Base-by-base conservation (phyloP, 2,329 filamentous ascomycete genomes). In the Mollisia scopiformis region DNA sequence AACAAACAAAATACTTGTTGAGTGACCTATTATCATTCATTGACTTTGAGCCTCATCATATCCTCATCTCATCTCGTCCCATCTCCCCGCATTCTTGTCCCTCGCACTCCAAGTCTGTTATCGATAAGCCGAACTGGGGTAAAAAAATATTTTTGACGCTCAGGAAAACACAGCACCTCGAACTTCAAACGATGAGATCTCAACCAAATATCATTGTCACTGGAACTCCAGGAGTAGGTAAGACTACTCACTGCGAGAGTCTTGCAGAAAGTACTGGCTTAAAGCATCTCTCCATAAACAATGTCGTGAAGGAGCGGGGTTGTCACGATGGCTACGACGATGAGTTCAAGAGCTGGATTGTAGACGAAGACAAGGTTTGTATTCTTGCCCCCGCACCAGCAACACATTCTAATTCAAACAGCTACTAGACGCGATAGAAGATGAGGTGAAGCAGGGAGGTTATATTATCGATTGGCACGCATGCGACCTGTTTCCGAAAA, bases 391-490 rank as follows among this genome's bases (percentile, higher is more conserved):
- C 7, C 7, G 11, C 19, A 8, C n/a, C 19, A 16, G 35, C 28
- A 19, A 49, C 43, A 23, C 39, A 47, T 10, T 8, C 57, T 60
- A 31, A 61, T 21, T 3, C 8, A 50, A 19, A 33, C 69, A 93
- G 88, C 79, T 99, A 31, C 83, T 99, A 23, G 95, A 99, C 74
- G 86, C 90, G 51, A 89, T 99, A 59, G 95, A 98, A 78, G 85
- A 91, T 59, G 89, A 95, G 63, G 84, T 91, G 39, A 84, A 88
- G 64, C 78, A 84, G 21, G 94, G 94, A 59, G 95, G 95, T 21
- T 91, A 87, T 75, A 87, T 99, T 69, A 90, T 99, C 72, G 95
- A 99, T 79, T 99, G 95, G 94, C 95, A 99, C 77, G 94, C 93
- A 2, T 98, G 94, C 79, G 95, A 98, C 71, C 79, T 98, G 23